Base-by-base conservation (phyloP, 345 rosid species). In the Streptanthus diversifolius region DNA sequence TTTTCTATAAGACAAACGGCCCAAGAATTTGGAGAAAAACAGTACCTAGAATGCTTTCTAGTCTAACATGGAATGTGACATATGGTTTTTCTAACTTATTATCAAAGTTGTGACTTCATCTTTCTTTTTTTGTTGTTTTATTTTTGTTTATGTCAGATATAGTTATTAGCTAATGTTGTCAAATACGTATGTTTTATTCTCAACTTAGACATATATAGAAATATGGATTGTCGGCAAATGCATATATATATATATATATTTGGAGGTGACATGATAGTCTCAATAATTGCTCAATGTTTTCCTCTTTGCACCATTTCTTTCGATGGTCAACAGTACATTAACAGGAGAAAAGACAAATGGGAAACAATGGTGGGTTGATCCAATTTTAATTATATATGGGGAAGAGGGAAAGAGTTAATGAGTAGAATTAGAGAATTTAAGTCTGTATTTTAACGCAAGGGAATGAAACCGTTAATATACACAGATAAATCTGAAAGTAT, bases 211-310 rank as follows among this genome's bases (percentile, higher is more conserved):
- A 61, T 25, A 49, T 30, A 39, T 41, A 22, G 48, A 39, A 4
- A 48, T 36, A 52, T 29, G 7, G 47, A 68, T 12, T 56, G 80
- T 76, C 80, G 80, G 76, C 76, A 76, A 76, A 76, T 54, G 80
- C 27, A 76, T 68, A 74, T 47, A 51, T 75, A 68, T 33, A 18
- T 56, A n/a, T 54, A 30, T 47, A 36, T 37, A 33, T 57, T 6
- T 43, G 70, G 70, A 52, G 17, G 72, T 62, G 66, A 70, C 48
- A 44, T 14, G 44, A 44, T 12, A 45, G 27, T 76, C 29, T 35
- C 75, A 70, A 76, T 76, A 76, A 76, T 37, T 53, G 70, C 18
- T 54, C 33, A 33, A 9, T 61, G 58, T 69, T 68, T 52, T 35
- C 54, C 17, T 21, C 22, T 15, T 52, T 3, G 18, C 11, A 63